A percentile compares a stretch with the other conserved stretches of the same genome.
Evolutionary conservation across 805 yeast genomes (phyloP).

Genomic region (Ogataea wickerhamii): DNA sequence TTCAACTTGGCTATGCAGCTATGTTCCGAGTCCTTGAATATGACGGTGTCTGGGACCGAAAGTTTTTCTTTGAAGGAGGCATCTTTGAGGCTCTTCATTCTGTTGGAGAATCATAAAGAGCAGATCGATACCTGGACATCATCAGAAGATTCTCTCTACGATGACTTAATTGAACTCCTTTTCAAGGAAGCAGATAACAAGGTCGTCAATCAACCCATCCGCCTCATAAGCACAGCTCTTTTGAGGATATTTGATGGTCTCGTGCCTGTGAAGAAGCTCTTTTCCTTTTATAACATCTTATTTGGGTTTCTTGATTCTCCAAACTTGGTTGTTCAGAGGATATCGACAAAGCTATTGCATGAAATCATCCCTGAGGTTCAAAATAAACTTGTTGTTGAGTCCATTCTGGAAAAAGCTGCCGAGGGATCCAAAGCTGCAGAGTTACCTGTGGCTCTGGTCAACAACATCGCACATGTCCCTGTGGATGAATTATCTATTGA

Average conservation of each 20-base stretch:
- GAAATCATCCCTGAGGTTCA: constrained; percentile 44
- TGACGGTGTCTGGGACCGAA: constrained; percentile 27
- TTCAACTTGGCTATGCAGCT: constrained; percentile 37
- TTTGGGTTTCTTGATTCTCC: constrained; percentile 29
- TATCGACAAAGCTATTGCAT: constrained; percentile 39
- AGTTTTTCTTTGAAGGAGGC: constrained; percentile 42
- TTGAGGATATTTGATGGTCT: constrained; percentile 13
- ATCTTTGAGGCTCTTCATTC: constrained; percentile 42
- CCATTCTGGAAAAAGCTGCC: constrained; percentile 42
- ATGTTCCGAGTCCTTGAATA: constrained; percentile 42
- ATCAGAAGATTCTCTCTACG: constrained; percentile 33
- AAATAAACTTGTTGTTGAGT: constrained; percentile 59
- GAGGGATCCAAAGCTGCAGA: constrained; percentile 33
- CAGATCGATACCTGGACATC: constrained; percentile 36
- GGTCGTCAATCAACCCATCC: constrained; percentile 29
- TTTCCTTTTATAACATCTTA: constrained; percentile 34
- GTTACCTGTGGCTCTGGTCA: constrained; percentile 42
- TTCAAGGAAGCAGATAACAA: constrained; percentile 13
- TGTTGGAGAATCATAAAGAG: constrained; percentile 27
- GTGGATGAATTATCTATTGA: constrained; percentile 38
- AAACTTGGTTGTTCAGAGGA: constrained; percentile 40
- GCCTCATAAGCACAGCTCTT: constrained; percentile 35
- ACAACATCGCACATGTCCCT: constrained; percentile 29
- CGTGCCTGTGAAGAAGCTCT: constrained; percentile 32
- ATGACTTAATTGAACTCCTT: constrained; percentile 43